phyloP scores from a whole-genome alignment of 1,284 basidiomycete genomes.

The Apiotrichum laibachii region DNA sequence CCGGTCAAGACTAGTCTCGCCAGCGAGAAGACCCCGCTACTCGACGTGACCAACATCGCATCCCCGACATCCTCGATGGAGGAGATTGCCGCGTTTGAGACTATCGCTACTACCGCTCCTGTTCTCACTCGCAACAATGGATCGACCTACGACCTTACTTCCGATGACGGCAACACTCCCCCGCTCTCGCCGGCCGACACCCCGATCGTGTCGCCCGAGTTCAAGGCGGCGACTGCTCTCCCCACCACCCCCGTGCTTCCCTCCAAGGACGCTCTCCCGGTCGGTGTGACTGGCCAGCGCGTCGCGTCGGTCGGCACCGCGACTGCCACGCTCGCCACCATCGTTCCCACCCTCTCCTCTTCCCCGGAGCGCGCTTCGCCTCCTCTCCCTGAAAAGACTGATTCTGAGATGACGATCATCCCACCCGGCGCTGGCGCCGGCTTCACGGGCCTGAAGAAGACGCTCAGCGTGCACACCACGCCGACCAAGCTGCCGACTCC shows the following conservation, averaged over 20 bases:
- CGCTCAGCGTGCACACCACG: neutral
- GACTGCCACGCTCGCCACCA: neutral
- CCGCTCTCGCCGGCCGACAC: neutral
- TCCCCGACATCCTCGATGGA: neutral
- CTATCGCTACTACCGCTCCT: neutral
- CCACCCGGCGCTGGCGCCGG: neutral
- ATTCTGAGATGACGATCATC: neutral
- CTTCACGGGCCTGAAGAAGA: neutral
- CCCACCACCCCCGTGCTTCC: neutral
- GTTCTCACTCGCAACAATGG: neutral
- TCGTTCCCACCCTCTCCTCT: neutral
- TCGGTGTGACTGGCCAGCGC: neutral
- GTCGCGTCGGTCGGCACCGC: neutral
- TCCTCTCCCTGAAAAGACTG: neutral
- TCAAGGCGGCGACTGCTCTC: constrained; percentile 3
- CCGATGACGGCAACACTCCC: neutral
- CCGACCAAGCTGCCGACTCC: neutral
- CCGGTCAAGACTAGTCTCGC: no score
- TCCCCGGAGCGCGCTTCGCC: neutral
- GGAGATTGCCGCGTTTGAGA: neutral
- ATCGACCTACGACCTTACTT: neutral
- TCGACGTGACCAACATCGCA: neutral
- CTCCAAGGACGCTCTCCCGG: neutral
- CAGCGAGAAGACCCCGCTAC: neutral
- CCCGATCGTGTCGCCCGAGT: constrained; percentile 2